Percentiles rank a stretch among this genome's conserved stretches.
phyloP scores from a whole-genome alignment of 345 rosid genomes.

The Aquilaria malaccensis region DNA sequence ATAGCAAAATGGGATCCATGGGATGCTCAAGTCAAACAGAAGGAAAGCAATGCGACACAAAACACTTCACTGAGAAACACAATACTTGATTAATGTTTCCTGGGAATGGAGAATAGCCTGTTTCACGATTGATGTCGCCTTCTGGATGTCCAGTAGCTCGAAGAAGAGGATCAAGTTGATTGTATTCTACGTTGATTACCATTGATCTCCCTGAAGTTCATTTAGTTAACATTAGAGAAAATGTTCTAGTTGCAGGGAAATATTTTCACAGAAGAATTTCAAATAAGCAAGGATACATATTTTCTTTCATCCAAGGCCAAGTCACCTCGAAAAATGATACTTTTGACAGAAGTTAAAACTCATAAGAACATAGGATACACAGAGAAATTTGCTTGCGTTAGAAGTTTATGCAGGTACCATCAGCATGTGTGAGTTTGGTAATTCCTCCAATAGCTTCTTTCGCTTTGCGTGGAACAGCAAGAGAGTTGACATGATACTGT shows the following conservation, averaged over 20 bases:
- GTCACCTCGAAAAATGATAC: background rate
- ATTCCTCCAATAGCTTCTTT: slow-evolving; percentile 99
- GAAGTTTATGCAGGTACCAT: slow-evolving; percentile 40
- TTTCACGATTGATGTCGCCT: slow-evolving; percentile 87
- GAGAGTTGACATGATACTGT: slow-evolving; percentile 91
- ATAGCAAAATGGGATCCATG: too few species aligned
- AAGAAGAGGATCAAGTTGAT: slow-evolving; percentile 96
- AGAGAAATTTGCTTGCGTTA: background rate
- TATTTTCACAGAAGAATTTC: background rate
- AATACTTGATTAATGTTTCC: slow-evolving; percentile 93
- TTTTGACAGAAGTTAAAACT: too few species aligned
- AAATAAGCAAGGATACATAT: background rate
- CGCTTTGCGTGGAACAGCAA: slow-evolving; percentile 98
- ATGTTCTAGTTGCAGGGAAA: background rate
- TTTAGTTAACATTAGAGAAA: background rate
- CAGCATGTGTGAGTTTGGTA: slow-evolving; percentile 74
- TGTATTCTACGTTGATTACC: slow-evolving; percentile 98
- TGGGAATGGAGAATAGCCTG: slow-evolving; percentile 96
- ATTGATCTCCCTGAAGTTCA: slow-evolving; percentile 70
- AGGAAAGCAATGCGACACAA: background rate
- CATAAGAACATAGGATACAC: background rate
- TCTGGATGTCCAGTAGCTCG: slow-evolving; percentile 80
- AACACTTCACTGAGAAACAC: background rate
- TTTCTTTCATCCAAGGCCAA: background rate
- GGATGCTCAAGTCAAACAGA: too few species aligned